phyloP scores from a whole-genome alignment of 176 grass and related monocot genomes.

The Tillandsia leiboldiana region DNA sequence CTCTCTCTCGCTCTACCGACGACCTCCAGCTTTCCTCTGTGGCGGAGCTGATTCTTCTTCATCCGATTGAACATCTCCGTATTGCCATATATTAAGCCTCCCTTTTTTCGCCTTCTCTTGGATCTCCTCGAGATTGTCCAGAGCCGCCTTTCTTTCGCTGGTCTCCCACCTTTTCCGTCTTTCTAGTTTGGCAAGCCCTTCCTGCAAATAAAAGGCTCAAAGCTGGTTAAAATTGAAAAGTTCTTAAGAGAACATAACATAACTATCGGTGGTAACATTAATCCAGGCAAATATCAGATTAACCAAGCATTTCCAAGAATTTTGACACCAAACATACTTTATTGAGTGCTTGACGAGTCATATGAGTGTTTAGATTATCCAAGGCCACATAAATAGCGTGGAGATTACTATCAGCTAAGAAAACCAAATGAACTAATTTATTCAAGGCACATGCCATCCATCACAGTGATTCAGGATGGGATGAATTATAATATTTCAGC shows the following conservation, averaged over 20 bases:
- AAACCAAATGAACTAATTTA: no score
- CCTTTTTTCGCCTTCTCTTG: conserved; percentile 64
- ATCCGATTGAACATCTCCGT: conserved; percentile 59
- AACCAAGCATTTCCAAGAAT: no score
- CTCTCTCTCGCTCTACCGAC: conserved; percentile 27
- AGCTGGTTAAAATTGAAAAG: background rate
- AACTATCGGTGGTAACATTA: no score
- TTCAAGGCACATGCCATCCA: no score
- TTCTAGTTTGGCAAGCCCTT: conserved; percentile 70
- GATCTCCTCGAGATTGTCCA: conserved; percentile 68
- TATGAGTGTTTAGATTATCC: no score
- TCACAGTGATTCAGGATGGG: no score
- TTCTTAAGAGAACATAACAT: background rate
- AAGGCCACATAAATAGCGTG: no score
- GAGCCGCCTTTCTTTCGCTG: conserved; percentile 39
- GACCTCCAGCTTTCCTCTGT: conserved; percentile 39
- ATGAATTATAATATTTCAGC: no score
- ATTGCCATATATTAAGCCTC: conserved; percentile 50
- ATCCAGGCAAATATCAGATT: no score
- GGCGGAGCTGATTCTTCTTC: conserved; percentile 57
- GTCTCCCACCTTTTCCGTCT: conserved; percentile 78
- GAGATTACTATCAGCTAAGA: no score
- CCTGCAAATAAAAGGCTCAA: conserved; percentile 21
- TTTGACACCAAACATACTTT: no score
- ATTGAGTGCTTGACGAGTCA: no score